These are phyloP conservation scores for Fusarium pseudograminearum DNA, from an alignment of 2,329 filamentous ascomycete genomes.

Conservation along the genomic window DNA sequence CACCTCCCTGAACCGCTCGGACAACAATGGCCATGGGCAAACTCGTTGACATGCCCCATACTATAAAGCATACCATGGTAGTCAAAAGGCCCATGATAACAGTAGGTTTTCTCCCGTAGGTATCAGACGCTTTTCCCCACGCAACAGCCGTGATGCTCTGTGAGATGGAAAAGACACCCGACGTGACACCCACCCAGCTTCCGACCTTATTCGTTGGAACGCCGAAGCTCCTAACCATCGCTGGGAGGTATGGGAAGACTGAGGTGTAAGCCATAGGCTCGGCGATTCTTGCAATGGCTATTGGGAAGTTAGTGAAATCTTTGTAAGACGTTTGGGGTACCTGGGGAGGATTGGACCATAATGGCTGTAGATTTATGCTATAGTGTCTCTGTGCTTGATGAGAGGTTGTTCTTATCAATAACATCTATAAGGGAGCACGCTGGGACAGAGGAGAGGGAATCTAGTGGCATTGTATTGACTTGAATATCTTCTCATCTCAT, in stretches of 20 bases:
- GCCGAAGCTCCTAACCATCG: slow-evolving; percentile 86
- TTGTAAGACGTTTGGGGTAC: slow-evolving; percentile 19
- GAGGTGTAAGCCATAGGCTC: slow-evolving; percentile 80
- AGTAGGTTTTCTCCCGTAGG: slow-evolving; percentile 82
- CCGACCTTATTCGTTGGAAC: slow-evolving; percentile 78
- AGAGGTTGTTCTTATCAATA: slow-evolving; percentile 30
- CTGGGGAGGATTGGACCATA: slow-evolving; percentile 32
- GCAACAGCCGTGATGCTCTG: slow-evolving; percentile 79
- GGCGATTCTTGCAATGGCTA: slow-evolving; percentile 82
- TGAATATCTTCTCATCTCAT: not conserved
- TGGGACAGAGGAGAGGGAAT: not conserved
- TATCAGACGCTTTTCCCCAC: slow-evolving; percentile 83
- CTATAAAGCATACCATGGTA: slow-evolving; percentile 83
- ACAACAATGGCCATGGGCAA: slow-evolving; percentile 83
- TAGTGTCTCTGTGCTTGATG: slow-evolving; percentile 36
- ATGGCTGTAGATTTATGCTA: slow-evolving; percentile 10
- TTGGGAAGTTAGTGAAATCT: slow-evolving; percentile 50
- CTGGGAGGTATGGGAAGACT: slow-evolving; percentile 77
- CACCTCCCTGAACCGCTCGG: slow-evolving; percentile 81
- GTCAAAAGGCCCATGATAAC: slow-evolving; percentile 79
- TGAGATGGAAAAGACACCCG: slow-evolving; percentile 77
- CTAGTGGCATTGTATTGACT: not conserved
- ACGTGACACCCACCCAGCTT: slow-evolving; percentile 82
- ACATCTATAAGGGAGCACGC: not conserved
- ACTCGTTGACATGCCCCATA: slow-evolving; percentile 86